A percentile compares a stretch with the other conserved stretches of the same genome.
These are phyloP conservation scores for Sugiyamaella mastotermitis DNA, from an alignment of 805 yeast genomes.

Conservation along the genomic window DNA sequence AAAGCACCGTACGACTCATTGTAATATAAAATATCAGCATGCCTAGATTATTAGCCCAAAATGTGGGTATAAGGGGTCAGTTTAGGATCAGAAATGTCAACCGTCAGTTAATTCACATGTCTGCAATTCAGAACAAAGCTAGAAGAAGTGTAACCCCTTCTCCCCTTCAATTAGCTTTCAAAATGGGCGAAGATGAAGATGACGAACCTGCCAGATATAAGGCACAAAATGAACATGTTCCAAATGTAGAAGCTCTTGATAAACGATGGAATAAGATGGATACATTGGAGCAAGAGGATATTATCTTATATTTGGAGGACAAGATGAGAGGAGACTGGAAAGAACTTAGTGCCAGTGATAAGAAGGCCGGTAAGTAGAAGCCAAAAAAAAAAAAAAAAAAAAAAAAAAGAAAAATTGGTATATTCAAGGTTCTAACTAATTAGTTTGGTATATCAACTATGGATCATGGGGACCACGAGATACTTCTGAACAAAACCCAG, in stretches of 20 bases:
- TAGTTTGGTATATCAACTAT: constrained; percentile 27
- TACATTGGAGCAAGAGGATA: constrained; percentile 32
- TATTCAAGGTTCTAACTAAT: neutral
- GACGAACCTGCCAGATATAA: constrained; percentile 11
- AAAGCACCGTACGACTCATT: too few species aligned
- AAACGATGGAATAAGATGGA: constrained; percentile 31
- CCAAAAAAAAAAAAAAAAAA: too few species aligned
- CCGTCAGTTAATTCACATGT: too few species aligned
- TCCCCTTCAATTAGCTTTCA: constrained; percentile 16
- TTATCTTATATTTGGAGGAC: constrained; percentile 32
- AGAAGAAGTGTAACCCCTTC: constrained; percentile 1
- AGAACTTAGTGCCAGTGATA: constrained; percentile 26
- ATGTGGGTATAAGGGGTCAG: too few species aligned
- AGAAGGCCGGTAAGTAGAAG: constrained; percentile 27
- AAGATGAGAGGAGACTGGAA: constrained; percentile 32
- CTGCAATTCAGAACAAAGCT: neutral
- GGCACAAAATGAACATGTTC: constrained; percentile 19
- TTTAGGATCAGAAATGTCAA: too few species aligned
- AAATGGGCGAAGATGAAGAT: constrained; percentile 16
- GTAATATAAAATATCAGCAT: too few species aligned
- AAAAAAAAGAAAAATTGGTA: neutral
- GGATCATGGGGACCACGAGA: constrained; percentile 35
- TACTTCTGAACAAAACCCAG: constrained; percentile 15
- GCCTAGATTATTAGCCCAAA: too few species aligned
- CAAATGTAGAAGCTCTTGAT: constrained; percentile 24